Conservation (phyloP, 768 basidiomycete species). For the Rhodotorula babjevae region DNA sequence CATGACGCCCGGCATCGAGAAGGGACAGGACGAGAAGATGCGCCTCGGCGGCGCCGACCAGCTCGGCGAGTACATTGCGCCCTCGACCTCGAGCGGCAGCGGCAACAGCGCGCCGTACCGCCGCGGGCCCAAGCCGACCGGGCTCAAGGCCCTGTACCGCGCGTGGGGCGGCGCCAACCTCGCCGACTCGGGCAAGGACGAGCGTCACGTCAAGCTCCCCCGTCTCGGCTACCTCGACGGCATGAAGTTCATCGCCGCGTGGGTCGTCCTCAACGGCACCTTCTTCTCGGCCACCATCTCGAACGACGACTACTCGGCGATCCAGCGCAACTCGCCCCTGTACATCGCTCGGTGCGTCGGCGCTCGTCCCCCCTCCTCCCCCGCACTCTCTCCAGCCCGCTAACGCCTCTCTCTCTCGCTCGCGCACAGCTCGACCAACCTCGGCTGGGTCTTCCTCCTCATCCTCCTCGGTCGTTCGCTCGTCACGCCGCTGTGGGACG, state of each 20-base stretch:
- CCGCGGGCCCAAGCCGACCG: conserved; percentile 34
- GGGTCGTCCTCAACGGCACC: conserved; percentile 44
- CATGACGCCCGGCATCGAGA: conserved; percentile 17
- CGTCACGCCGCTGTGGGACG: conserved; percentile 44
- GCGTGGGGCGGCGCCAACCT: conserved; percentile 34
- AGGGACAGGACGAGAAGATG: conserved; percentile 39
- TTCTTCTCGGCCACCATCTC: conserved; percentile 40
- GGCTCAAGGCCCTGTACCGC: conserved; percentile 38
- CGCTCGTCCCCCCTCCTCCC: neutral
- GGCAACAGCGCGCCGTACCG: conserved; percentile 27
- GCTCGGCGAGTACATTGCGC: conserved; percentile 36
- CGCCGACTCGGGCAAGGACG: conserved; percentile 41
- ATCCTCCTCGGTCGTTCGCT: conserved; percentile 43
- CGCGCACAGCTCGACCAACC: conserved; percentile 38
- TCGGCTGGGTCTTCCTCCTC: conserved; percentile 43
- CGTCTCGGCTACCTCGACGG: conserved; percentile 45
- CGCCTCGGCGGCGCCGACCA: conserved; percentile 29
- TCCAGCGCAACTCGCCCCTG: conserved; percentile 41
- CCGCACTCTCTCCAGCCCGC: no score
- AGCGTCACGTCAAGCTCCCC: conserved; percentile 40
- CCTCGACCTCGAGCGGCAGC: conserved; percentile 10
- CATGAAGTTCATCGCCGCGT: conserved; percentile 42
- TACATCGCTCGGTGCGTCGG: conserved; percentile 42
- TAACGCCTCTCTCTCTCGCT: neutral
- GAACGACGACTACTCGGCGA: conserved; percentile 40